Evolutionary conservation across 495 filamentous ascomycete species (phyloP).

Genomic region (Xylaria acuta): DNA sequence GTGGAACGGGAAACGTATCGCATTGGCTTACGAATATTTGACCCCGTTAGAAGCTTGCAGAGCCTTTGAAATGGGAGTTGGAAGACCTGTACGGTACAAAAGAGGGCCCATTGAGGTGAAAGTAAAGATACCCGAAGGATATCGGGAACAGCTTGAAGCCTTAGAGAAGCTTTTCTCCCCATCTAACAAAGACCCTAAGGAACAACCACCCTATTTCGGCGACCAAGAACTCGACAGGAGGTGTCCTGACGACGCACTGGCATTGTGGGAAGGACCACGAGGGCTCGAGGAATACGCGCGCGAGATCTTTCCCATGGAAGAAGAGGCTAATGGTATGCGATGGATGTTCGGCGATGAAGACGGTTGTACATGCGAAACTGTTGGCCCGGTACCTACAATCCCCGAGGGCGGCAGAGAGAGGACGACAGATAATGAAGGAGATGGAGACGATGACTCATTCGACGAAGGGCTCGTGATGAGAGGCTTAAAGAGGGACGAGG

Average conservation of each 20-base stretch:
- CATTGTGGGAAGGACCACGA: constrained; percentile 88
- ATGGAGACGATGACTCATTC: constrained; percentile 46
- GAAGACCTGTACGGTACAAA: constrained; percentile 77
- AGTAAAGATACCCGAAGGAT: constrained; percentile 85
- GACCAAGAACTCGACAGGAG: constrained; percentile 58
- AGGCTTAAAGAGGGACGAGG: constrained; percentile 56
- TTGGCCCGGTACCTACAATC: constrained; percentile 20
- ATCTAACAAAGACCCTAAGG: constrained; percentile 59
- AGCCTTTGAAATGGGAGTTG: constrained; percentile 78
- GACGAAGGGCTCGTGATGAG: constrained; percentile 58
- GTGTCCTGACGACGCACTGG: constrained; percentile 73
- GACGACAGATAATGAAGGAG: constrained; percentile 32
- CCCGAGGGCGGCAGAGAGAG: constrained; percentile 40
- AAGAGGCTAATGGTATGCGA: constrained; percentile 86
- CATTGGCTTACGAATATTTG: constrained; percentile 89
- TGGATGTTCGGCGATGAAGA: constrained; percentile 75
- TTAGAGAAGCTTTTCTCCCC: constrained; percentile 68
- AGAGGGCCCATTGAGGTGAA: constrained; percentile 80
- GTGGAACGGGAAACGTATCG: constrained; percentile 92
- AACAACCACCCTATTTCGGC: constrained; percentile 64
- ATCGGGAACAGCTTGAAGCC: constrained; percentile 84
- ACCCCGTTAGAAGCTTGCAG: constrained; percentile 82
- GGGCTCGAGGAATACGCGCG: constrained; percentile 95
- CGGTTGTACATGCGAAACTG: constrained; percentile 13
- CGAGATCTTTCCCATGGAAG: constrained; percentile 93